Evolutionary conservation across 2,329 filamentous ascomycete genomes (phyloP).

Genomic region (Corynespora cassiicola): DNA sequence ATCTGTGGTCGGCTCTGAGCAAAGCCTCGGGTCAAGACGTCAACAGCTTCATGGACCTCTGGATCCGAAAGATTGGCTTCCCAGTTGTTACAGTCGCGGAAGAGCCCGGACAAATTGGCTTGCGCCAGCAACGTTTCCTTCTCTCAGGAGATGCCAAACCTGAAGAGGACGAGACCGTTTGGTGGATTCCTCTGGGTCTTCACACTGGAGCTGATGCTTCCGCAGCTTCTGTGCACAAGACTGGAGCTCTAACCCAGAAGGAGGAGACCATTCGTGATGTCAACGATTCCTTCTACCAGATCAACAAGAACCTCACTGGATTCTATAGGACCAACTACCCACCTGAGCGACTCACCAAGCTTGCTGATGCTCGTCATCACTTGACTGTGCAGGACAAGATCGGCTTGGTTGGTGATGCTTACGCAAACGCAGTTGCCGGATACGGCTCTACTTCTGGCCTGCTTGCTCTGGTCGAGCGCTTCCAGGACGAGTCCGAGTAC

Average conservation of each 20-base stretch:
- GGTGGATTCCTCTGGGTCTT: conserved; percentile 93
- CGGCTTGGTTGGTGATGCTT: conserved; percentile 86
- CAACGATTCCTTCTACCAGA: conserved; percentile 85
- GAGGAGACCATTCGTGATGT: conserved; percentile 77
- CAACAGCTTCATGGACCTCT: conserved; percentile 85
- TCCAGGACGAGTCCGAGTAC: conserved; percentile 80
- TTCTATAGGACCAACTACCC: conserved; percentile 96
- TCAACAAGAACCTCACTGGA: conserved; percentile 87
- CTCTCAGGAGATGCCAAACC: conserved; percentile 89
- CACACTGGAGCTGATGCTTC: conserved; percentile 69
- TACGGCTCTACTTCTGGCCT: conserved; percentile 82
- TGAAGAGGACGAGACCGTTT: conserved; percentile 88
- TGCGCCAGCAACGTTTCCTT: conserved; percentile 89
- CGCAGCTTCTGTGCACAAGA: conserved; percentile 66
- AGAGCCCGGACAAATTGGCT: conserved; percentile 78
- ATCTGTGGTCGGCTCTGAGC: conserved; percentile 87
- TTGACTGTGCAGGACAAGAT: conserved; percentile 90
- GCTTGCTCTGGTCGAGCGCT: conserved; percentile 83
- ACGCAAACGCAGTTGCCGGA: conserved; percentile 86
- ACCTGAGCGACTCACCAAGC: conserved; percentile 78
- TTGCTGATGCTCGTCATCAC: conserved; percentile 77
- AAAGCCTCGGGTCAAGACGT: conserved; percentile 89
- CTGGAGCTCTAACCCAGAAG: conserved; percentile 75
- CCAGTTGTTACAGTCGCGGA: conserved; percentile 88
- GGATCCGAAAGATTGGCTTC: conserved; percentile 96